These are phyloP conservation scores for Xylaria grammica DNA, from an alignment of 495 filamentous ascomycete species.

Conservation along the genomic window DNA sequence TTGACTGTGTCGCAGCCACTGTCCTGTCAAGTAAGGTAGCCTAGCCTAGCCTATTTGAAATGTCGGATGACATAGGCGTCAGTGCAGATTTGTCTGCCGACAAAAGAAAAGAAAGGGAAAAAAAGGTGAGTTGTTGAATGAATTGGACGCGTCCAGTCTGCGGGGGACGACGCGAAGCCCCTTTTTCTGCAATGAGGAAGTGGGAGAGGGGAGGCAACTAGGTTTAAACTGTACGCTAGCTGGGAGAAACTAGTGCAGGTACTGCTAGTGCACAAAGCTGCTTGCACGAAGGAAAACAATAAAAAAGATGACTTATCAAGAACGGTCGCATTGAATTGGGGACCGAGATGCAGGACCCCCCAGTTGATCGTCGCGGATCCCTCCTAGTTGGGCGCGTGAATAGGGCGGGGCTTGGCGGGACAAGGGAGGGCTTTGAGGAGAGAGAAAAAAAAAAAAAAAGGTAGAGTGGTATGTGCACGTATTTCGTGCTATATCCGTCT, in stretches of 20 bases:
- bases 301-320: slow-evolving; percentile 10
- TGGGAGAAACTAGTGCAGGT: neutral
- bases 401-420: slow-evolving; percentile 13
- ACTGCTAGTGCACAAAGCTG: neutral
- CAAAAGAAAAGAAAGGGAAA: too few species aligned
- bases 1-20: neutral
- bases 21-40: neutral
- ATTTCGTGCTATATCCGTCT: slow-evolving; percentile 7
- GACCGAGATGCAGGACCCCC: slow-evolving; percentile 9
- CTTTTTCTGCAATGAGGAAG: neutral
- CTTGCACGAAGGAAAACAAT: neutral
- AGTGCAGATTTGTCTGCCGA: neutral
- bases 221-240: neutral
- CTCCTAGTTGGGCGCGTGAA: slow-evolving; percentile 7
- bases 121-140: neutral
- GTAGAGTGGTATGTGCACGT: neutral
- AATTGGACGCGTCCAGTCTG: slow-evolving; percentile 5
- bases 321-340: slow-evolving; percentile 13
- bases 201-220: neutral
- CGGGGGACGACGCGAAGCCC: slow-evolving; percentile 2
- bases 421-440: slow-evolving; percentile 11
- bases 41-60: neutral
- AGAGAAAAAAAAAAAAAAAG: too few species aligned
- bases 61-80: neutral
- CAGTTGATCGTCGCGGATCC: slow-evolving; percentile 19